Evolutionary conservation across 23 red algal genomes (phyloP), one percentile per base, ranked within the genome.

Genomic region (Gracilaria gracilis): DNA sequence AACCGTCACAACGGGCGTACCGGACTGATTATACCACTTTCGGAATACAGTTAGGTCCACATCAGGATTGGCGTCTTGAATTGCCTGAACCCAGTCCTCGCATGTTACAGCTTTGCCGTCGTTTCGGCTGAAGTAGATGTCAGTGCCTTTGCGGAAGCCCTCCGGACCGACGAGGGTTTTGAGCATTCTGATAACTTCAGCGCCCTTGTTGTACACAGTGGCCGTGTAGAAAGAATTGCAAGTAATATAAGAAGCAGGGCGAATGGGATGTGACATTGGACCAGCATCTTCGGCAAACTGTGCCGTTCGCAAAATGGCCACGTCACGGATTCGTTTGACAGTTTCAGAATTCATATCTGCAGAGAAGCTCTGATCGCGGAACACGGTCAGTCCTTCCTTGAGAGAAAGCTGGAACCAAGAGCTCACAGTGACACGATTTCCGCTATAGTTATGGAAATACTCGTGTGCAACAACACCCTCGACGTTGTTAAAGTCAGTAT

Each of bases 261-360:
- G 97, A 53, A 96, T 95, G 15, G 97, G 97, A 71, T 99, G 97
- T 23, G 97, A 93, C 85, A 95, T 96, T 38, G 97, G 97, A 17
- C 97, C 97, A 40, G 97, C 97, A 70, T 99, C 97, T 66, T 99
- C 91, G 20, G 97, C 93, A 74, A 99, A 99, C 93, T 99, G 97
- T 9, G 93, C 76, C 5, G 82, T 73, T 0, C 97, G 83, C 34
- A 99, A 67, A 35, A 88, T 67, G 15, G 88, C 86, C 48, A 99
- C 97, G 64, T 99, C 93, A 29, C 55, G 77, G 76, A 99, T 99
- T 61, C 97, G 87, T 61, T 95, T 94, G 25, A 99, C 97, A n/a
- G 91, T 88, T 15, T 66, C 77, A 4, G 76, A 84, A 44, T 75
- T 84, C 94, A 96, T 96, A 78, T 99, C 97, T 9, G 97, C 97